A percentile compares a stretch with the other conserved stretches of the same genome.
Evolutionary conservation across 2,329 filamentous ascomycete genomes (phyloP).

Genomic region (Microcyclosporella mali): DNA sequence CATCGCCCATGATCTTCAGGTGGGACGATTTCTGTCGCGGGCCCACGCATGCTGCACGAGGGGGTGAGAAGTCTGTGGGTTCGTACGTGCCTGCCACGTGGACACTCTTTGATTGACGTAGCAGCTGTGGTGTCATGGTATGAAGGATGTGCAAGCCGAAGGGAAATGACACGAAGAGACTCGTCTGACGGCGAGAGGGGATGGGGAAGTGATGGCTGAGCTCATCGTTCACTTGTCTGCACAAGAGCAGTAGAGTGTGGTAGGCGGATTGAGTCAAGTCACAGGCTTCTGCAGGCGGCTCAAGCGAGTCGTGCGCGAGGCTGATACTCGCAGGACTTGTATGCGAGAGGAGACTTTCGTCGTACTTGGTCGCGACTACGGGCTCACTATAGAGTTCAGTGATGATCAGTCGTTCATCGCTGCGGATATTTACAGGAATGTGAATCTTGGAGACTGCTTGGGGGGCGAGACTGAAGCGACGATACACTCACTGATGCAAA

Average conservation of each 20-base stretch:
- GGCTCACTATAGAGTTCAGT: constrained; percentile 17
- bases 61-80: constrained; percentile 14
- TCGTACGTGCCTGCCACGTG: constrained; percentile 38
- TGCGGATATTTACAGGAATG: no score
- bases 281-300: constrained; percentile 9
- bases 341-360: constrained; percentile 30
- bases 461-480: no score
- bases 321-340: constrained; percentile 25
- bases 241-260: constrained; percentile 18
- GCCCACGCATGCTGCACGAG: constrained; percentile 17
- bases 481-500: constrained; percentile 20
- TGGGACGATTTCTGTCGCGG: constrained; percentile 1
- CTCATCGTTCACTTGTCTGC: constrained; percentile 34
- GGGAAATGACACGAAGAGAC: constrained; percentile 38
- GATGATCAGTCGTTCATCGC: no score
- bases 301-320: constrained; percentile 4
- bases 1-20: constrained; percentile 15
- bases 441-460: no score
- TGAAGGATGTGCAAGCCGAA: constrained; percentile 37
- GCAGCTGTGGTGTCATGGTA: constrained; percentile 34
- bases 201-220: constrained; percentile 32
- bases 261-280: constrained; percentile 13
- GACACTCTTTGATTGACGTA: constrained; percentile 36
- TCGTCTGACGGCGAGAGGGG: constrained; percentile 28
- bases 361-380: constrained; percentile 31